phyloP scores from a whole-genome alignment of 441 rosid genomes.

The Brassica hybrid region DNA sequence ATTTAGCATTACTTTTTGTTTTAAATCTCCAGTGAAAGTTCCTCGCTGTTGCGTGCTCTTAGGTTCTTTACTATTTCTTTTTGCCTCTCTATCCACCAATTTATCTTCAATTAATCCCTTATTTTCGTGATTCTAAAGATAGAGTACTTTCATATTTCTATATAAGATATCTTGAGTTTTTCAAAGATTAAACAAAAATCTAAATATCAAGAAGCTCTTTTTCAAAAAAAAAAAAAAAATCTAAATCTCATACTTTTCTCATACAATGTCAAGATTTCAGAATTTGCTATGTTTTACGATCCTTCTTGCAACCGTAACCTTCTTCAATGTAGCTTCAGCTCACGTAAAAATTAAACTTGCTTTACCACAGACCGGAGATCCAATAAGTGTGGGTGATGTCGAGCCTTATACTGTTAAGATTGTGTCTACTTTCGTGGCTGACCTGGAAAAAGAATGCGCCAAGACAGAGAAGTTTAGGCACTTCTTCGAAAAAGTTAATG shows the following conservation, averaged over 20 bases:
- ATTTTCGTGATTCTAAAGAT: constrained; percentile 27
- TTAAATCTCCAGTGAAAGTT: no score
- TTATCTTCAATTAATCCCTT: not conserved
- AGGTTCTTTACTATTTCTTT: constrained; percentile 11
- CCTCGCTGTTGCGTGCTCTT: no score
- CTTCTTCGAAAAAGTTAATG: constrained; percentile 22
- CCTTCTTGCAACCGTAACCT: constrained; percentile 4
- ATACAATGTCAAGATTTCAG: constrained; percentile 15
- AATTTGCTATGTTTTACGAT: constrained; percentile 1
- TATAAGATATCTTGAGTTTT: constrained; percentile 2
- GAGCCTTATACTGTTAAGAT: constrained; percentile 30
- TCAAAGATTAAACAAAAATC: constrained; percentile 12
- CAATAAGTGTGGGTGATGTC: constrained; percentile 16
- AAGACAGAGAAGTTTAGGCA: constrained; percentile 20
- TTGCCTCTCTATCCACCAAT: constrained; percentile 3
- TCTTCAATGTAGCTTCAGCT: constrained; percentile 17
- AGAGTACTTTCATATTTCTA: not conserved
- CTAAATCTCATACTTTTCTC: not conserved
- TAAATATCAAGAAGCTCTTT: no score
- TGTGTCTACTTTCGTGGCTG: constrained; percentile 17
- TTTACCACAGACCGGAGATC: constrained; percentile 17
- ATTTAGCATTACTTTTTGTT: no score
- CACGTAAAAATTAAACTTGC: constrained; percentile 4
- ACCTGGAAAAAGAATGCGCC: constrained; percentile 33
- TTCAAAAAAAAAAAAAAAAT: not conserved